Evolutionary conservation across 495 filamentous ascomycete genomes (phyloP).

Genomic region (Neurospora sp.): DNA sequence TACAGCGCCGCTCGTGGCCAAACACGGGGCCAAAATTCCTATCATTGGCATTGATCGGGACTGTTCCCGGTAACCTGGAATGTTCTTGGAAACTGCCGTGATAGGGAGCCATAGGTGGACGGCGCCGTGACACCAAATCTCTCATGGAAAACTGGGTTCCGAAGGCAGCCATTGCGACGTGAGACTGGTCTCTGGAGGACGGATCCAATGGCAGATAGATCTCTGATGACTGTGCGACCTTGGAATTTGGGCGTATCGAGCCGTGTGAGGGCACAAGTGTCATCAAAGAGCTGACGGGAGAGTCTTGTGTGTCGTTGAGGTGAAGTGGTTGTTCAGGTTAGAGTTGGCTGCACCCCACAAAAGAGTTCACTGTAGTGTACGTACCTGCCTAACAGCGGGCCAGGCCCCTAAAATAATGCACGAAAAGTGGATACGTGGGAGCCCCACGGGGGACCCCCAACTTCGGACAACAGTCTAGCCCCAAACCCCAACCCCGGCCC

Average conservation of each 20-base stretch:
- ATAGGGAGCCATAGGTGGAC: background rate
- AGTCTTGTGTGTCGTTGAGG: background rate
- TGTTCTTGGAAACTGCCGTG: background rate
- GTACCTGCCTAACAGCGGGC: background rate
- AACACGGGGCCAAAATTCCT: background rate
- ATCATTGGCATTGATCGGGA: background rate
- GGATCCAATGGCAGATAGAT: background rate
- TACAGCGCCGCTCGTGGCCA: background rate
- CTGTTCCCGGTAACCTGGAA: background rate
- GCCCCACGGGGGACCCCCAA: background rate
- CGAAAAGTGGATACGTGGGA: background rate
- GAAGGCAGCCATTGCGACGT: background rate
- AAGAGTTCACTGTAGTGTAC: background rate
- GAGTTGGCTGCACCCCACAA: background rate
- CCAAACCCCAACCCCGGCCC: background rate
- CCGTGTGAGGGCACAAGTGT: background rate
- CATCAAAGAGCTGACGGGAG: too few relatives aligned
- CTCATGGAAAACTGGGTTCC: background rate
- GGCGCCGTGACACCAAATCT: background rate
- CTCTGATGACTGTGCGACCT: background rate
- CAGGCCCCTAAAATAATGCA: background rate
- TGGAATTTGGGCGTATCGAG: background rate
- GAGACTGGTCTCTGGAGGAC: background rate
- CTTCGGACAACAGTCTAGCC: background rate
- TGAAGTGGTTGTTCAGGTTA: background rate